Evolutionary conservation across 2,329 filamentous ascomycete species (phyloP).

Genomic region (Aurifilum marmelostoma): DNA sequence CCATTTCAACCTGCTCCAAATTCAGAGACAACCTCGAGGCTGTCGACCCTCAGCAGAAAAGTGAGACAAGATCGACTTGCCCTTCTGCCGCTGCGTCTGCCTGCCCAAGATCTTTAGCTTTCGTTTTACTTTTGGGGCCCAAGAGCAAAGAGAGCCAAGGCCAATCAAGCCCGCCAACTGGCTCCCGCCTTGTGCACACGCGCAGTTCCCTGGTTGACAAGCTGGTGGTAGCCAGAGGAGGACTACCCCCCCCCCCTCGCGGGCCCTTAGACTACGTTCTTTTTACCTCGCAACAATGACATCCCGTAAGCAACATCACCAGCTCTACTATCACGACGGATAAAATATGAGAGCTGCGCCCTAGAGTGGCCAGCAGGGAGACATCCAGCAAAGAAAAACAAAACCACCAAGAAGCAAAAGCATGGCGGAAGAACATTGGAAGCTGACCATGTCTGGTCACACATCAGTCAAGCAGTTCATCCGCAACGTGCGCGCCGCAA

Average conservation of each 20-base stretch:
- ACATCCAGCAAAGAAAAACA: too few species aligned
- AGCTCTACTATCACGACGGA: neutral
- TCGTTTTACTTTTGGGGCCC: neutral
- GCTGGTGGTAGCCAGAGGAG: neutral
- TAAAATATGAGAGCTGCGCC: neutral
- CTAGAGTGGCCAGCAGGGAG: neutral
- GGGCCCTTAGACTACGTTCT: conserved; percentile 8
- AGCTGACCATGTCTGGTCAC: conserved; percentile 29
- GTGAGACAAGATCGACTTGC: conserved; percentile 3
- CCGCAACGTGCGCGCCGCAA: conserved; percentile 95
- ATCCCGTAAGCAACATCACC: conserved; percentile 36
- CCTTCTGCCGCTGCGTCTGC: neutral
- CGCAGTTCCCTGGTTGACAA: neutral
- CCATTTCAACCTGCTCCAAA: conserved; percentile 9
- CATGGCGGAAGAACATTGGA: conserved; percentile 21
- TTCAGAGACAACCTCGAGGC: conserved; percentile 4
- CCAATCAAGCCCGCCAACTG: neutral
- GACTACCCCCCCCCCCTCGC: conserved; percentile 3
- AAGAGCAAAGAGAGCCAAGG: neutral
- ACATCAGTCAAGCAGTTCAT: conserved; percentile 96
- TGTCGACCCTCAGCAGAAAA: neutral
- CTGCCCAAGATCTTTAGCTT: neutral
- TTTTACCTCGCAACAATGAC: conserved; percentile 35
- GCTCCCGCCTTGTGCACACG: neutral
- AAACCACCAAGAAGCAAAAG: neutral